phyloP scores from a whole-genome alignment of 129 eudicot genomes.

The Tagetes erecta region DNA sequence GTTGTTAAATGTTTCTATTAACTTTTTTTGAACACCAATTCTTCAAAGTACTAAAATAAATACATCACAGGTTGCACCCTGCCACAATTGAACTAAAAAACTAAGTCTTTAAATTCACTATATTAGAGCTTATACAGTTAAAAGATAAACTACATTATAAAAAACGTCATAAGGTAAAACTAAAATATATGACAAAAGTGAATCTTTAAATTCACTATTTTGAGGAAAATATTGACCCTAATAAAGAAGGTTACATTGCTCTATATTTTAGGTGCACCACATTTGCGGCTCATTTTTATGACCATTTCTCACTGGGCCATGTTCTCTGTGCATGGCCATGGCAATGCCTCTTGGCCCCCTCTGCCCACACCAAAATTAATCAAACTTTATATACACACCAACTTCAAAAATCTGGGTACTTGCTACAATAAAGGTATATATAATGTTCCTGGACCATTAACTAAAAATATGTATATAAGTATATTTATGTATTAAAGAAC shows the following conservation, averaged over 20 bases:
- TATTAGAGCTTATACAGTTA: no score
- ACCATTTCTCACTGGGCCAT: conserved; percentile 18
- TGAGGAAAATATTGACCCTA: background rate
- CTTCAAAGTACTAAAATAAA: no score
- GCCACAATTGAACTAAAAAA: no score
- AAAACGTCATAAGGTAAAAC: background rate
- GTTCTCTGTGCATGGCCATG: conserved; percentile 5
- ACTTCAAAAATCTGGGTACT: background rate
- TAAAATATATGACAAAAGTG: no score
- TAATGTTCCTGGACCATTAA: background rate
- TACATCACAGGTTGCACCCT: no score
- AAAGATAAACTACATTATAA: background rate
- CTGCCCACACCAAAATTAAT: background rate
- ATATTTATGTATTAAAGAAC: background rate
- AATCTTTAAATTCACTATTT: background rate
- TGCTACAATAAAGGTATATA: conserved; percentile 12
- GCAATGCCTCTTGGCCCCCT: conserved; percentile 21
- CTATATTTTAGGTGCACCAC: conserved; percentile 27
- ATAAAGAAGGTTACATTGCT: background rate
- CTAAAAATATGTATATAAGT: background rate
- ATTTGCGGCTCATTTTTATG: conserved; percentile 28
- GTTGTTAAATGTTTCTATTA: no score
- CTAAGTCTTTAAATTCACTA: no score
- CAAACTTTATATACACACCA: background rate
- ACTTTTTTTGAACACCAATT: no score